phyloP scores from a whole-genome alignment of 2,329 filamentous ascomycete species.

The Dryadomyces quercivorus region DNA sequence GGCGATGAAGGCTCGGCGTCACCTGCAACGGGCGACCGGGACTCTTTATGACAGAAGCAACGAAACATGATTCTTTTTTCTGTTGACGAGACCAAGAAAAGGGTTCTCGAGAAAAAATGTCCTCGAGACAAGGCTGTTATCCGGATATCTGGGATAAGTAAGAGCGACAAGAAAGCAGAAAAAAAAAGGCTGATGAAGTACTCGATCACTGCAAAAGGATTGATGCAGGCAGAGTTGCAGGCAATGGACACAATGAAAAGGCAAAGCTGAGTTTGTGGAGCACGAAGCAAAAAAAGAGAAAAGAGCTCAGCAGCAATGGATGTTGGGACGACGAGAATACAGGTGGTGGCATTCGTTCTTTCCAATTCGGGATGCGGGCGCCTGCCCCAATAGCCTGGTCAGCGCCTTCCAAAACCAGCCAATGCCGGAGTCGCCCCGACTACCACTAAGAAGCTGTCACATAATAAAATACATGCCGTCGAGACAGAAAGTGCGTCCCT shows the following conservation, averaged over 20 bases:
- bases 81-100: not conserved
- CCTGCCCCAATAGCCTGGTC: not conserved
- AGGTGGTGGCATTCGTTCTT: not conserved
- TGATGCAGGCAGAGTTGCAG: too few species aligned
- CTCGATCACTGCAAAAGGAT: too few species aligned
- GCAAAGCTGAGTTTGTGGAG: not conserved
- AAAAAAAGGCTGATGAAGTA: too few species aligned
- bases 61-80: constrained; percentile 6
- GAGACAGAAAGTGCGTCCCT: not conserved
- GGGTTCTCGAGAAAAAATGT: too few species aligned
- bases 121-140: too few species aligned
- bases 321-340: too few species aligned
- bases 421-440: too few species aligned
- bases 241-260: not conserved
- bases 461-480: too few species aligned
- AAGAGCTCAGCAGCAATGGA: not conserved
- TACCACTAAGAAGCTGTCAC: too few species aligned
- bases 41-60: constrained; percentile 10
- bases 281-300: not conserved
- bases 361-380: not conserved
- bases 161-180: too few species aligned
- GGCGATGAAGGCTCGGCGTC: not conserved
- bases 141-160: too few species aligned
- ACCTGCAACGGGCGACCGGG: constrained; percentile 1
- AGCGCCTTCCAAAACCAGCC: not conserved